These are phyloP conservation scores for Berberis thunbergii DNA, from an alignment of 164 flowering plant species.

Conservation along the genomic window DNA sequence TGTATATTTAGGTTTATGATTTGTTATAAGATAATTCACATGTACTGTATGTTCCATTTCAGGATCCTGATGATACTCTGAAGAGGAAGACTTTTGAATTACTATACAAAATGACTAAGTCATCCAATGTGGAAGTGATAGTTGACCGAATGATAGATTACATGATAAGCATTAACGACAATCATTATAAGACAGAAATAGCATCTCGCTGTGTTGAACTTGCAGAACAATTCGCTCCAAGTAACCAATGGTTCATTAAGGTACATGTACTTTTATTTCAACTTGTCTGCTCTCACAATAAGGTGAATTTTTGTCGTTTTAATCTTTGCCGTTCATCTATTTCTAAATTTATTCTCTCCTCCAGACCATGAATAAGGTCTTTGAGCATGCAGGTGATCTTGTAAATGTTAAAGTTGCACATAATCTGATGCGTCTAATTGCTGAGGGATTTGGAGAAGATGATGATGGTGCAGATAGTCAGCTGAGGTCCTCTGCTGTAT, in stretches of 20 bases:
- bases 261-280: slow-evolving; percentile 22
- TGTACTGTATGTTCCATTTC: slow-evolving; percentile 13
- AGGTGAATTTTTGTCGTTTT: no score
- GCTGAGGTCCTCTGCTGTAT: slow-evolving; percentile 94
- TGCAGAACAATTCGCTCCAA: slow-evolving; percentile 98
- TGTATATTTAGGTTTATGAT: no score
- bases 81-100: slow-evolving; percentile 98
- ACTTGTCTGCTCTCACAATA: no score
- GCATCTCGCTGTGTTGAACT: slow-evolving; percentile 97
- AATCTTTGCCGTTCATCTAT: not conserved
- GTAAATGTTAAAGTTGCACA: slow-evolving; percentile 87
- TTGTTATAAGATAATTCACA: no score
- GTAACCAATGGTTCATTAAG: slow-evolving; percentile 98
- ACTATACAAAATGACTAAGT: slow-evolving; percentile 93
- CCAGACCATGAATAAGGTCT: slow-evolving; percentile 98
- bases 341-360: slow-evolving; percentile 9
- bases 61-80: slow-evolving; percentile 98
- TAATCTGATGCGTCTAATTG: slow-evolving; percentile 92
- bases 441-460: slow-evolving; percentile 97
- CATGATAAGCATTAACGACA: slow-evolving; percentile 91
- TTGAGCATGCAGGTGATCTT: slow-evolving; percentile 98
- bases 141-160: slow-evolving; percentile 97
- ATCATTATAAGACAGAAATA: slow-evolving; percentile 90
- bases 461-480: slow-evolving; percentile 83
- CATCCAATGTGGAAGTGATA: slow-evolving; percentile 96